Conservation (phyloP, 352 stramenopile genomes). For the Pythium phragmiticola region DNA sequence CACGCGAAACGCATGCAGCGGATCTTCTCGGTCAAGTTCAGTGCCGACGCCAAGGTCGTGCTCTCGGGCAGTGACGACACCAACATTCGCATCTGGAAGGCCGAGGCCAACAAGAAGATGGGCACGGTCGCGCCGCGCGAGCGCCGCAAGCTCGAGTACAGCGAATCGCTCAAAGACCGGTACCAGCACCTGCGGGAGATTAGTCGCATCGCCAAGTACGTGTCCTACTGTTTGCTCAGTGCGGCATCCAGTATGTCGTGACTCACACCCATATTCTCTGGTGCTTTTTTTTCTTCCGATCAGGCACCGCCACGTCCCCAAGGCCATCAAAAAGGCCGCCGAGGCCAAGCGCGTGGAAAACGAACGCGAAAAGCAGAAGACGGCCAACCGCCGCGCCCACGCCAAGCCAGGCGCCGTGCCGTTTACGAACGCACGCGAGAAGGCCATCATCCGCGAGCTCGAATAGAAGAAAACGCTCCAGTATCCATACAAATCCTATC, state of each 20-base stretch:
- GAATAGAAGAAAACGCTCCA: slow-evolving; percentile 48
- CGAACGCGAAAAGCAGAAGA: slow-evolving; percentile 85
- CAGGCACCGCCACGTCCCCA: slow-evolving; percentile 95
- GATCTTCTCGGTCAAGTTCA: slow-evolving; percentile 88
- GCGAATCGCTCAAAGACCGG: slow-evolving; percentile 95
- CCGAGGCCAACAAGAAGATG: slow-evolving; percentile 92
- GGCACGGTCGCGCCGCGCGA: slow-evolving; percentile 88
- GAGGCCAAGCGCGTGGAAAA: slow-evolving; percentile 82
- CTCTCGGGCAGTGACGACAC: slow-evolving; percentile 98
- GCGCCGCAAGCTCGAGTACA: slow-evolving; percentile 94
- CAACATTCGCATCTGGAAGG: slow-evolving; percentile 99
- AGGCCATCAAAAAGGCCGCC: slow-evolving; percentile 97
- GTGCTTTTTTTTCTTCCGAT: slow-evolving; percentile 22
- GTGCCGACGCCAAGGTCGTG: slow-evolving; percentile 93
- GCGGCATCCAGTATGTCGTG: not conserved
- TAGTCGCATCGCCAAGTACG: slow-evolving; percentile 89
- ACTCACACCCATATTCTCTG: slow-evolving; percentile 14
- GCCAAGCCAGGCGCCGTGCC: slow-evolving; percentile 72
- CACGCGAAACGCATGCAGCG: slow-evolving; percentile 99
- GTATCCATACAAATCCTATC: not conserved
- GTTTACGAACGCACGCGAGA: slow-evolving; percentile 69
- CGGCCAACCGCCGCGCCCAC: slow-evolving; percentile 79
- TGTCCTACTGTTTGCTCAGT: not conserved
- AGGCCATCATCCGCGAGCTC: slow-evolving; percentile 76
- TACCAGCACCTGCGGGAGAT: slow-evolving; percentile 95